Evolutionary conservation across 176 grass and related monocot species (phyloP).

Genomic region (Phoenix dactylifera): DNA sequence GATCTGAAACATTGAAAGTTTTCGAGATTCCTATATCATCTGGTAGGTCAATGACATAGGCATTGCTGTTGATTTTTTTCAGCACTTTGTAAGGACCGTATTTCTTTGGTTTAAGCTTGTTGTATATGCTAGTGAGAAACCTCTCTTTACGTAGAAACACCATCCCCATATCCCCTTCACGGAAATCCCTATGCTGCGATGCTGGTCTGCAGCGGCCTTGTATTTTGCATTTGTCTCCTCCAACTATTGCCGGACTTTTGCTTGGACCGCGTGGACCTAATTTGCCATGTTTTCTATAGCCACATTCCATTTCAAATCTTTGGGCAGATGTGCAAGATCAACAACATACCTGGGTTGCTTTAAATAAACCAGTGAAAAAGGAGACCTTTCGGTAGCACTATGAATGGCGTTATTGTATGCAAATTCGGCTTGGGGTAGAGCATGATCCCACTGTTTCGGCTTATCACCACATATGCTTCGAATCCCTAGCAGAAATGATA

Average conservation of each 20-base stretch:
- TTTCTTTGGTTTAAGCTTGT: background rate
- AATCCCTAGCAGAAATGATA: background rate
- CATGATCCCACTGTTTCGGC: background rate
- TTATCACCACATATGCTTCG: background rate
- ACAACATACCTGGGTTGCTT: too few species aligned
- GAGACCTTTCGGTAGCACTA: too few species aligned
- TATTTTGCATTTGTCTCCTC: too few species aligned
- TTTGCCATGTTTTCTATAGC: too few species aligned
- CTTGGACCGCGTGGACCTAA: background rate
- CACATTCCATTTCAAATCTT: too few species aligned
- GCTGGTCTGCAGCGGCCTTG: rapidly evolving
- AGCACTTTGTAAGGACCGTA: too few species aligned
- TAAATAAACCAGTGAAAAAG: too few species aligned
- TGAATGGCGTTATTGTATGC: background rate
- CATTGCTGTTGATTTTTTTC: background rate
- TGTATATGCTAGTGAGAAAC: background rate
- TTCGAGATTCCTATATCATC: background rate
- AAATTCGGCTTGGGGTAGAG: background rate
- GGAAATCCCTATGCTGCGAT: background rate
- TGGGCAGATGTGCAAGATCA: too few species aligned
- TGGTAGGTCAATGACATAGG: background rate
- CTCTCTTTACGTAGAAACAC: background rate
- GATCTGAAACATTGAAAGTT: background rate
- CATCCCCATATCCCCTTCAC: background rate
- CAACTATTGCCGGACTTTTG: background rate